Conservation (phyloP, 208 protist species). For the Wallacemonas sp. region DNA sequence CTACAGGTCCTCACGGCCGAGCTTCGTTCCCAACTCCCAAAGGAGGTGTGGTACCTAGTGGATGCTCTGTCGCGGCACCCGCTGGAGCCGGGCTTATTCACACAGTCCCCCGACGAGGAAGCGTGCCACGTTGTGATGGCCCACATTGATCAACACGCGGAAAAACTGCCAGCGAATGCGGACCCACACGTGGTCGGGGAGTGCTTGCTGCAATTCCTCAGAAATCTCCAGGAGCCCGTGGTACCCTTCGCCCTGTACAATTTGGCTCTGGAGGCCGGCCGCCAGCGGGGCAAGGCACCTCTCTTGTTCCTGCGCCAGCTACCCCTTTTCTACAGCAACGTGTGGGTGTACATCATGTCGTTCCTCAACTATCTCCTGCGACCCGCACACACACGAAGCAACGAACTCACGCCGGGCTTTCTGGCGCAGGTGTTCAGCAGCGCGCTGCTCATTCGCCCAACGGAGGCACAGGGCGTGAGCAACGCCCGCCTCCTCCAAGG, state of each 20-base stretch:
- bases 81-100: slow-evolving; percentile 65
- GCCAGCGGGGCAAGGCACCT: slow-evolving; percentile 48
- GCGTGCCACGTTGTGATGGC: slow-evolving; percentile 56
- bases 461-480: slow-evolving; percentile 22
- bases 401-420: slow-evolving; percentile 57
- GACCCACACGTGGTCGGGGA: slow-evolving; percentile 48
- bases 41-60: slow-evolving; percentile 84
- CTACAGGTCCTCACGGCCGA: slow-evolving; percentile 30
- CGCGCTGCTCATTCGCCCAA: slow-evolving; percentile 59
- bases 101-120: slow-evolving; percentile 34
- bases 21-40: slow-evolving; percentile 71
- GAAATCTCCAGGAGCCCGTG: slow-evolving; percentile 77
- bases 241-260: slow-evolving; percentile 74
- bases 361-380: slow-evolving; percentile 86
- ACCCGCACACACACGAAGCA: slow-evolving; percentile 50
- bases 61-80: slow-evolving; percentile 61
- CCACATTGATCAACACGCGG: slow-evolving; percentile 57
- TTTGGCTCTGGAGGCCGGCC: slow-evolving; percentile 50
- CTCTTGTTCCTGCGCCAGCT: slow-evolving; percentile 67
- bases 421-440: slow-evolving; percentile 68
- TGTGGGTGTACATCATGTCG: slow-evolving; percentile 80
- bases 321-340: slow-evolving; percentile 79
- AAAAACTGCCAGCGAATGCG: slow-evolving; percentile 34
- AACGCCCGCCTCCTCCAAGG: slow-evolving; percentile 37
- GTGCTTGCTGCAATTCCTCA: slow-evolving; percentile 76